Conservation (phyloP, 768 basidiomycete genomes). For the Xanthoconium purpureum region DNA sequence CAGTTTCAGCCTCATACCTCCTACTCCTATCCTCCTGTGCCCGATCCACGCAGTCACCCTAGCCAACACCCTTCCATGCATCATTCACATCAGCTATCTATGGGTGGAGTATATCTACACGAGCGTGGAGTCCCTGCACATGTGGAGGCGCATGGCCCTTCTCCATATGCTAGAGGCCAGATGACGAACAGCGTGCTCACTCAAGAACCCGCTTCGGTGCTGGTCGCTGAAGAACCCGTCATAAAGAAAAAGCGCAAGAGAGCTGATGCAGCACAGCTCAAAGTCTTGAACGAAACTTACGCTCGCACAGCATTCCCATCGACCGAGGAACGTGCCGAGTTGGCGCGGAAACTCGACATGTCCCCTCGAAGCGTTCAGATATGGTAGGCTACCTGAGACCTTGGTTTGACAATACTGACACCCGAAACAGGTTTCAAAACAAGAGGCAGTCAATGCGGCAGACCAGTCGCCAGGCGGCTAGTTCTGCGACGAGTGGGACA, state of each 20-base stretch:
- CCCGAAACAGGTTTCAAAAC: slow-evolving; percentile 72
- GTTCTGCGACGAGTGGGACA: slow-evolving; percentile 39
- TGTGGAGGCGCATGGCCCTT: slow-evolving; percentile 38
- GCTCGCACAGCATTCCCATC: slow-evolving; percentile 82
- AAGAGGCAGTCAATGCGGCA: slow-evolving; percentile 82
- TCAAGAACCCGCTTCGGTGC: slow-evolving; percentile 32
- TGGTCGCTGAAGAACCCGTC: slow-evolving; percentile 56
- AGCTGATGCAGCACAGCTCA: slow-evolving; percentile 75
- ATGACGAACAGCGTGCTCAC: slow-evolving; percentile 33
- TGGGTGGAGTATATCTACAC: slow-evolving; percentile 26
- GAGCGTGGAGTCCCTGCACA: slow-evolving; percentile 40
- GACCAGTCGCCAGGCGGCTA: slow-evolving; percentile 61
- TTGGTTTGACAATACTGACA: slow-evolving; percentile 19
- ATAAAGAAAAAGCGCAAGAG: slow-evolving; percentile 89
- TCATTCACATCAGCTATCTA: slow-evolving; percentile 29
- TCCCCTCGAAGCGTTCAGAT: slow-evolving; percentile 83
- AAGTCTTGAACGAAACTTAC: slow-evolving; percentile 78
- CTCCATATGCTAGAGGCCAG: slow-evolving; percentile 49
- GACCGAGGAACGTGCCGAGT: slow-evolving; percentile 76
- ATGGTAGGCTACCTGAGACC: slow-evolving; percentile 48
- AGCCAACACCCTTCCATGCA: slow-evolving; percentile 25
- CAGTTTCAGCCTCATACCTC: slow-evolving; percentile 40
- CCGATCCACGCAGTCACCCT: slow-evolving; percentile 36
- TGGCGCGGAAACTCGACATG: slow-evolving; percentile 80
- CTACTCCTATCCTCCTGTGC: slow-evolving; percentile 34